A percentile compares a stretch with the other conserved stretches of the same genome.
These are phyloP conservation scores for Akanthomyces lecanii DNA, from an alignment of 2,329 filamentous ascomycete genomes.

Conservation along the genomic window DNA sequence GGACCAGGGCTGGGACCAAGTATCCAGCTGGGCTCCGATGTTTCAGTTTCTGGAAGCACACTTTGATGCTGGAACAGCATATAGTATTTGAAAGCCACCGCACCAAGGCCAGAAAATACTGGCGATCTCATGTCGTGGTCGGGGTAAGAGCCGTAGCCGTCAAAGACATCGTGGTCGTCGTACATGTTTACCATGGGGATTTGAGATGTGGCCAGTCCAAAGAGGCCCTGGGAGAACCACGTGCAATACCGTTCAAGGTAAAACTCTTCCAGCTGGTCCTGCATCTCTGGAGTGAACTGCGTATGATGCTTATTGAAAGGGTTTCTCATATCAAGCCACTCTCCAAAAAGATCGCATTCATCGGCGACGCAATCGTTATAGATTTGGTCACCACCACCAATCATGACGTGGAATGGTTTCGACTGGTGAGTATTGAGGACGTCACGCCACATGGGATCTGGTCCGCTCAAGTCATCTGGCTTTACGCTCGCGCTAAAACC, in stretches of 20 bases:
- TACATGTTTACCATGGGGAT: slow-evolving; percentile 99
- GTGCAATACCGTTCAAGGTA: slow-evolving; percentile 84
- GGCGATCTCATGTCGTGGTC: slow-evolving; percentile 87
- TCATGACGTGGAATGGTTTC: slow-evolving; percentile 94
- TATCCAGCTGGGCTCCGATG: slow-evolving; percentile 86
- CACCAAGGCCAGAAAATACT: slow-evolving; percentile 84
- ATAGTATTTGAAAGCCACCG: slow-evolving; percentile 96
- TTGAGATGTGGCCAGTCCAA: slow-evolving; percentile 86
- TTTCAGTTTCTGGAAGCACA: slow-evolving; percentile 71
- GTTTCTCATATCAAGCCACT: slow-evolving; percentile 81
- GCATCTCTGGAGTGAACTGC: slow-evolving; percentile 75
- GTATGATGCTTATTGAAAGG: slow-evolving; percentile 73
- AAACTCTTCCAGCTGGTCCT: slow-evolving; percentile 81
- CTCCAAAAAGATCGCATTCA: slow-evolving; percentile 69
- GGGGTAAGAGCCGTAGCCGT: slow-evolving; percentile 90
- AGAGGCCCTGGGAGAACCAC: slow-evolving; percentile 97
- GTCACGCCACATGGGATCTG: slow-evolving; percentile 95
- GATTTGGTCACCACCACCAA: slow-evolving; percentile 94
- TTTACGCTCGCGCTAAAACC: slow-evolving; percentile 83
- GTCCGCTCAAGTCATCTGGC: slow-evolving; percentile 76
- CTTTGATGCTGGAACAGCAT: slow-evolving; percentile 98
- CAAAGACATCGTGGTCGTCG: slow-evolving; percentile 90
- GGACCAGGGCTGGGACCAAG: slow-evolving; percentile 76
- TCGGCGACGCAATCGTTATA: slow-evolving; percentile 85
- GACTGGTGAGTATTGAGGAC: slow-evolving; percentile 89